phyloP scores from a whole-genome alignment of 2,329 filamentous ascomycete species.

The Diaporthe ampelina region DNA sequence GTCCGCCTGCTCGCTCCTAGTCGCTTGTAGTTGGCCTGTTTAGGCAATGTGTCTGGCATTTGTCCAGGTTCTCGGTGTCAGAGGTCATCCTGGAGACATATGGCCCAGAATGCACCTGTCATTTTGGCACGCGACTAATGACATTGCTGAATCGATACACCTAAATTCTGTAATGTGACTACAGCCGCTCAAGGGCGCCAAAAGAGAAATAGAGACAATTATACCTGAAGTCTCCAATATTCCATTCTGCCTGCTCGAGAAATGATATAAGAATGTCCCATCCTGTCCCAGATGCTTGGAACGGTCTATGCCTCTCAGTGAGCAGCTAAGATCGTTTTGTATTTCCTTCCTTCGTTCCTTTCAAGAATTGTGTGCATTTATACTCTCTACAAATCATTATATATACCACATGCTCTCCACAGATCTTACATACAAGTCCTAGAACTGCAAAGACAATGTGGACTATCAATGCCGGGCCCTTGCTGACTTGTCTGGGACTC shows the following conservation, averaged over 20 bases:
- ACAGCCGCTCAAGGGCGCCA: background rate
- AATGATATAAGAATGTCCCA: constrained; percentile 9
- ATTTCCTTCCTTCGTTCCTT: background rate
- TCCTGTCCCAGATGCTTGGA: background rate
- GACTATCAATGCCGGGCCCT: background rate
- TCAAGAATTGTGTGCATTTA: background rate
- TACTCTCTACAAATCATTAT: background rate
- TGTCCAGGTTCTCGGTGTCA: background rate
- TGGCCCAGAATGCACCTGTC: background rate
- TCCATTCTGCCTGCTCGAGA: background rate
- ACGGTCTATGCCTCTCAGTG: background rate
- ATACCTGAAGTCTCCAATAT: background rate
- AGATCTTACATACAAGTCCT: background rate
- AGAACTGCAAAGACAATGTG: background rate
- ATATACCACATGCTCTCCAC: background rate
- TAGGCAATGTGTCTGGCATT: constrained; percentile 23
- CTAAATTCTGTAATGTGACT: background rate
- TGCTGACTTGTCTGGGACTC: constrained; percentile 38
- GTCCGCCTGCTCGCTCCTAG: constrained; percentile 13
- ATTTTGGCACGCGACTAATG: constrained; percentile 4
- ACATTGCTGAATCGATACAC: background rate
- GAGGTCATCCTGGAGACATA: background rate
- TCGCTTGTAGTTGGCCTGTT: background rate
- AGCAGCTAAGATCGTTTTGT: background rate
- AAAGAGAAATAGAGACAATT: background rate